Percentiles rank a stretch among this genome's conserved stretches.
Evolutionary conservation across 2,329 filamentous ascomycete species (phyloP).

Genomic region (Pestalotiopsis sp.): DNA sequence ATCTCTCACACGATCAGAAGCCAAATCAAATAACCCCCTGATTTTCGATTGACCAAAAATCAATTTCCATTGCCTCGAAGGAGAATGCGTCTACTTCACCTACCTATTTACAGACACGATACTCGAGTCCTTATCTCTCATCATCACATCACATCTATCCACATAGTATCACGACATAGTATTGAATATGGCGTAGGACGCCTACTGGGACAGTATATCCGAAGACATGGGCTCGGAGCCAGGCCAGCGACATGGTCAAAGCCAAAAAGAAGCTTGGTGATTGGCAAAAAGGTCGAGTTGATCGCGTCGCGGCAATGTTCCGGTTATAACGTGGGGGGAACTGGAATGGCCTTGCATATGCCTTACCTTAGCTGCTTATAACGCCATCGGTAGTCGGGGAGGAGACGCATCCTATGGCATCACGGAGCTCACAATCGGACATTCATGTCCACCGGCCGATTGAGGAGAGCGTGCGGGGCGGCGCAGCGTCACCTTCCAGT

Average conservation of each 20-base stretch:
- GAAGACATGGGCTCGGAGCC: not conserved
- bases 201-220: not conserved
- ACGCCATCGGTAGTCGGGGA: conserved; percentile 1
- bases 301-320: not conserved
- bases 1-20: not conserved
- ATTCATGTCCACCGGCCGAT: not conserved
- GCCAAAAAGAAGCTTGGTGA: not conserved
- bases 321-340: not conserved
- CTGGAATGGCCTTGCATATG: not conserved
- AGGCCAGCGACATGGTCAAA: not conserved
- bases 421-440: not conserved
- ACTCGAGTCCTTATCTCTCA: not conserved
- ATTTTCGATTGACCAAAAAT: not conserved
- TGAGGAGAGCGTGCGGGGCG: not conserved
- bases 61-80: not conserved
- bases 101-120: not conserved
- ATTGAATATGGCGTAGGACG: conserved; percentile 5
- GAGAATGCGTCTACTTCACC: not conserved
- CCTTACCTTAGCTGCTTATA: not conserved
- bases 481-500: not conserved
- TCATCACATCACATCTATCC: not conserved
- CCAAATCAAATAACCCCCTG: not conserved
- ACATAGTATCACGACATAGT: conserved; percentile 11
- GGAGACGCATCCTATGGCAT: not conserved
- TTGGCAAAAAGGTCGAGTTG: not conserved